Evolutionary conservation across 1,284 basidiomycete species (phyloP).

Genomic region (Ustilago hordei): DNA sequence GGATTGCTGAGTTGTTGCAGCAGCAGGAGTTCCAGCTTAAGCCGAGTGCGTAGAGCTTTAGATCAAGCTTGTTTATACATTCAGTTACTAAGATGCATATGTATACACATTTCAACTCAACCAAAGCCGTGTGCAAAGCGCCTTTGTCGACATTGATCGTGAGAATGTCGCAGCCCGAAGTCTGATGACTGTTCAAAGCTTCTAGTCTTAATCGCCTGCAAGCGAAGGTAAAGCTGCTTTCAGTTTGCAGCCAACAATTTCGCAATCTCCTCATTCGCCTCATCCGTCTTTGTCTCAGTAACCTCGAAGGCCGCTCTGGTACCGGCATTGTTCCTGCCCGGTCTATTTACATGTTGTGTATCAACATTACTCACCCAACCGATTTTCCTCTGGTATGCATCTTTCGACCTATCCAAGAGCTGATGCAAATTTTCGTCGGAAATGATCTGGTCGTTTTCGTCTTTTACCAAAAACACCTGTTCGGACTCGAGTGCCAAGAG

Average conservation of each 20-base stretch:
- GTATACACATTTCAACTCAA: no score
- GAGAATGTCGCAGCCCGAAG: no score
- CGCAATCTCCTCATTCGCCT: conserved; percentile 80
- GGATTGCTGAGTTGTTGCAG: conserved; percentile 17
- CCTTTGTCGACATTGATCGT: no score
- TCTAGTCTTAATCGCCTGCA: no score
- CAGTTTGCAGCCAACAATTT: conserved; percentile 66
- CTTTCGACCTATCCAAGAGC: conserved; percentile 83
- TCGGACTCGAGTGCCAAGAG: conserved; percentile 85
- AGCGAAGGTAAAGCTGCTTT: background rate
- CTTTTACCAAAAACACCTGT: conserved; percentile 83
- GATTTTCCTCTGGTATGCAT: conserved; percentile 81
- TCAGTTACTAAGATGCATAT: no score
- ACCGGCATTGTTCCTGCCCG: conserved; percentile 13
- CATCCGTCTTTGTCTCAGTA: conserved; percentile 79
- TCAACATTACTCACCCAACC: conserved; percentile 75
- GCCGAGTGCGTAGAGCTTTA: conserved; percentile 4
- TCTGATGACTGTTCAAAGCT: no score
- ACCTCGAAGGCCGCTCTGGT: conserved; percentile 80
- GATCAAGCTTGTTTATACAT: background rate
- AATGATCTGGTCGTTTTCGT: conserved; percentile 81
- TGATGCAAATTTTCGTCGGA: conserved; percentile 81
- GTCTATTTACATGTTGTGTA: conserved; percentile 19
- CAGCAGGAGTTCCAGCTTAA: conserved; percentile 25
- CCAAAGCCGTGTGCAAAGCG: no score